Evolutionary conservation across 2,329 filamentous ascomycete genomes (phyloP).

Genomic region (Teratosphaeria gauchensis): DNA sequence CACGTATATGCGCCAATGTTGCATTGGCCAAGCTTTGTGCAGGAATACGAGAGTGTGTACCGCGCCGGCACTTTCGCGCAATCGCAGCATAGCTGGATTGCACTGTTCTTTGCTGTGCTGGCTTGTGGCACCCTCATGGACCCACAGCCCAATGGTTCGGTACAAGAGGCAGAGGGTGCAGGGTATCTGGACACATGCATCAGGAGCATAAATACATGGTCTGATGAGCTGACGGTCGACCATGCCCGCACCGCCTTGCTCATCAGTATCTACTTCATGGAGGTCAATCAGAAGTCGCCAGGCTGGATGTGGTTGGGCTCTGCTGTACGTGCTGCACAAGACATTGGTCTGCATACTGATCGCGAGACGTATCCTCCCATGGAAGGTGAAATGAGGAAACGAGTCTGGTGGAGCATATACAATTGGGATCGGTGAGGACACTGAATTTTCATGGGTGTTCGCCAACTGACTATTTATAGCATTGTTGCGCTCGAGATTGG

Average conservation of each 20-base stretch:
- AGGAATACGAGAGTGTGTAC: constrained; percentile 69
- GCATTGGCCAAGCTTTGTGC: constrained; percentile 76
- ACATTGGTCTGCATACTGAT: constrained; percentile 71
- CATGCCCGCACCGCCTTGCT: constrained; percentile 64
- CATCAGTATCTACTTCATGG: constrained; percentile 68
- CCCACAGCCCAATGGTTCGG: constrained; percentile 46
- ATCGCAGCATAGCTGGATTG: constrained; percentile 60
- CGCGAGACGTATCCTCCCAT: constrained; percentile 62
- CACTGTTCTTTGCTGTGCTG: constrained; percentile 72
- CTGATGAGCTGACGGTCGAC: constrained; percentile 65
- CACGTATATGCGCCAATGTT: constrained; percentile 77
- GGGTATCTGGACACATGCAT: constrained; percentile 64
- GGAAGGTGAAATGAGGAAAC: constrained; percentile 74
- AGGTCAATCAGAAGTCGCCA: constrained; percentile 76
- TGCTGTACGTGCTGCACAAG: constrained; percentile 71
- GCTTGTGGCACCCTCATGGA: constrained; percentile 71
- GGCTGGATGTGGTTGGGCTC: constrained; percentile 79
- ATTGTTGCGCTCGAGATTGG: constrained; percentile 71
- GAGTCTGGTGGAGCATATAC: constrained; percentile 93
- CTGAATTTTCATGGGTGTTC: background rate
- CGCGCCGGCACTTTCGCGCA: constrained; percentile 50
- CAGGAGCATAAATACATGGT: constrained; percentile 68
- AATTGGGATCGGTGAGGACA: constrained; percentile 63
- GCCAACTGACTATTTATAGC: constrained; percentile 32
- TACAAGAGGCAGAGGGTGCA: constrained; percentile 45